phyloP scores from a whole-genome alignment of 2,329 filamentous ascomycete genomes.

The Fusarium brachygibbosum region DNA sequence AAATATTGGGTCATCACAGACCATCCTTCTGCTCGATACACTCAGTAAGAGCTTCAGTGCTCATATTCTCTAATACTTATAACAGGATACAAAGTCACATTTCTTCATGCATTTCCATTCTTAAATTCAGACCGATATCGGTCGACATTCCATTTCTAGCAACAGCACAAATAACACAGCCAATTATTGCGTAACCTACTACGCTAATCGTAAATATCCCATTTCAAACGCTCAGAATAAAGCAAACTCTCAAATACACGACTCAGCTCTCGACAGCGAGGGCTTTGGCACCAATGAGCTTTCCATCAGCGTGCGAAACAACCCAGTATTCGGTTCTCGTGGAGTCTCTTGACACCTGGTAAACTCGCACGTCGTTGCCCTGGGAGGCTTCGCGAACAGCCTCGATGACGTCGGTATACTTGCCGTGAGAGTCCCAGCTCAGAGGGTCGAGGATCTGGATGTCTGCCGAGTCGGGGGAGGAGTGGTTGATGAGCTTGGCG shows the following conservation, averaged over 20 bases:
- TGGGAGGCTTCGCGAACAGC: constrained; percentile 74
- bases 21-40: neutral
- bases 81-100: neutral
- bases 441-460: constrained; percentile 76
- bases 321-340: constrained; percentile 85
- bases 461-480: constrained; percentile 64
- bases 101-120: neutral
- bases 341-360: constrained; percentile 73
- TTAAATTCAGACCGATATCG: neutral
- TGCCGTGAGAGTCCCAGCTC: constrained; percentile 79
- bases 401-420: constrained; percentile 77
- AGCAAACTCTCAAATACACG: neutral
- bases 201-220: neutral
- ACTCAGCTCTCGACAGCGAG: constrained; percentile 74
- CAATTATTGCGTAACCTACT: neutral
- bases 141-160: too few species aligned
- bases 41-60: neutral
- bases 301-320: constrained; percentile 72
- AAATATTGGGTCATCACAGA: neutral
- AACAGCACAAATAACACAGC: neutral
- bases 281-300: constrained; percentile 83
- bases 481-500: constrained; percentile 73
- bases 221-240: constrained; percentile 7
- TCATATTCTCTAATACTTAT: neutral
- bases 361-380: constrained; percentile 80